A percentile compares a stretch with the other conserved stretches of the same genome.
Evolutionary conservation across 805 yeast genomes (phyloP).

Genomic region (Yarrowia sp.): DNA sequence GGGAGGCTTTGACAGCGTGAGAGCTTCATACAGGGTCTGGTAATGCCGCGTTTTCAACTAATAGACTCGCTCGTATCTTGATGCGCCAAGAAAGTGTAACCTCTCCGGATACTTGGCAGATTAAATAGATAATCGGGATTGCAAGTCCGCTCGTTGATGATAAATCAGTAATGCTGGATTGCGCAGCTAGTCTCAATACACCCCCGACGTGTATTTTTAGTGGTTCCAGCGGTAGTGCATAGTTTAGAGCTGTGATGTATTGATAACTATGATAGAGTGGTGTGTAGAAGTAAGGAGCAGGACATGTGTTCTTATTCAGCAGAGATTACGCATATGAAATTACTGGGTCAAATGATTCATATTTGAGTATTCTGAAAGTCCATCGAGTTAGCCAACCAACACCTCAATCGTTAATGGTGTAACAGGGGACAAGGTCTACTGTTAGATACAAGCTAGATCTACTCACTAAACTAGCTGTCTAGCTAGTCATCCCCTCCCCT

Average conservation of each 20-base stretch:
- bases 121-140: neutral
- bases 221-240: neutral
- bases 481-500: neutral
- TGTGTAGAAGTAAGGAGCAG: no score
- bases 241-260: neutral
- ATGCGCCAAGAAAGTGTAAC: constrained; percentile 13
- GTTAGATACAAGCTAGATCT: no score
- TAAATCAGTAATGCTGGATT: neutral
- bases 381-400: no score
- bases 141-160: neutral
- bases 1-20: neutral
- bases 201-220: neutral
- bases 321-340: no score
- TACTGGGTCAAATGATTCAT: no score
- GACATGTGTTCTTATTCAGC: no score
- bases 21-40: no score
- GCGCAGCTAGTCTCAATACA: neutral
- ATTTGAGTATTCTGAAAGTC: no score
- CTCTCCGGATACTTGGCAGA: constrained; percentile 3
- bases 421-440: neutral
- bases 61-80: neutral
- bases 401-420: no score
- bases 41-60: neutral
- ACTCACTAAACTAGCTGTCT: neutral
- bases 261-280: neutral